These are phyloP conservation scores for Verticillium isaacii DNA, from an alignment of 2,329 filamentous ascomycete genomes.

Conservation along the genomic window DNA sequence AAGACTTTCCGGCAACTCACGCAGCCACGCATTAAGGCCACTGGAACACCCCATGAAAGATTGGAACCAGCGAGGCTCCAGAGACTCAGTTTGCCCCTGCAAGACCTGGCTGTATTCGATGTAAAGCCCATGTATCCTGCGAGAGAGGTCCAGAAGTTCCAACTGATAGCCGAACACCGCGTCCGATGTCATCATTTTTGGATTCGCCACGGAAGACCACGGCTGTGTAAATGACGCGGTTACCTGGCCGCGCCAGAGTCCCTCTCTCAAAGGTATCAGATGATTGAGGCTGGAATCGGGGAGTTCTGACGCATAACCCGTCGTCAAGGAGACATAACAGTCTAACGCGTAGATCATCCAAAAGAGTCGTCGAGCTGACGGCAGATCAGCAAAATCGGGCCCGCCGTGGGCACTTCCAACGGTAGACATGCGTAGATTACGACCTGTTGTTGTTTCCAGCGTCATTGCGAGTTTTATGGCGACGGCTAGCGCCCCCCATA, in stretches of 20 bases:
- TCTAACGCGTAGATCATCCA: conserved; percentile 9
- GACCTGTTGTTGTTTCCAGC: background rate
- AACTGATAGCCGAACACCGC: background rate
- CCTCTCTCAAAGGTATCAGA: conserved; percentile 1
- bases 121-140: background rate
- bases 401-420: background rate
- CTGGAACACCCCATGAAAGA: background rate
- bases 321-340: conserved; percentile 7
- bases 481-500: conserved; percentile 5
- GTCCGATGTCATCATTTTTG: background rate
- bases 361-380: conserved; percentile 3
- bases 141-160: background rate
- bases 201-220: too few relatives aligned
- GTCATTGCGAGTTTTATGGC: conserved; percentile 4
- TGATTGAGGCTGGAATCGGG: background rate
- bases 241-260: background rate
- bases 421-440: too few relatives aligned
- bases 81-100: background rate
- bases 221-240: too few relatives aligned
- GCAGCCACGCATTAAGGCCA: background rate
- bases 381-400: background rate
- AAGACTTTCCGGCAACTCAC: background rate
- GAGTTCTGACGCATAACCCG: conserved; percentile 1
- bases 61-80: background rate
- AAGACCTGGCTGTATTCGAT: background rate